Evolutionary conservation across 2,329 filamentous ascomycete genomes (phyloP), one percentile per base, ranked within the genome.

Genomic region (Lachnum nothofagi): DNA sequence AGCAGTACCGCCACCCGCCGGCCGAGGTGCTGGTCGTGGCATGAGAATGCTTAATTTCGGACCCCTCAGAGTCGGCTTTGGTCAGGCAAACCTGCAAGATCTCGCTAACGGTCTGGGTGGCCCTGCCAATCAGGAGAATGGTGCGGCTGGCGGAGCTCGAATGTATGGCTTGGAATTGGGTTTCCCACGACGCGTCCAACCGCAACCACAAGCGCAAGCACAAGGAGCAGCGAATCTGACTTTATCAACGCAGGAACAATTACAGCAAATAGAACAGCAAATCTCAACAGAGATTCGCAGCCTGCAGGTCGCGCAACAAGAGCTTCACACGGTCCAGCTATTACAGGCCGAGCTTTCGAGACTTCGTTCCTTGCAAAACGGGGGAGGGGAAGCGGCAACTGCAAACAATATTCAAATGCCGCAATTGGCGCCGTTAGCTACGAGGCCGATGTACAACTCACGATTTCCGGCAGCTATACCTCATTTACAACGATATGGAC

Each of bases 61-160:
- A 0, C 88, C 88, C 2, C 71, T 93, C 25, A 75, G 86, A 23
- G 71, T 93, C 19, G 87, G 85, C 0, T 87, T 91, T 59, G 72
- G 85, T 67, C 65, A 83, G 68, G 67, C 73, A 17, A 79, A 88
- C 49, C 75, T 88, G 27, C 77, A 82, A 47, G 83, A 88, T 55
- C 71, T 88, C 56, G 82, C 80, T 4, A 79, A 83, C 51, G 79
- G 80, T 52, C 73, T 87, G 57, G 80, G 79, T 35, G 73, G 69
- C 42, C 65, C 62, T 46, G 62, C 64, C 42, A 64, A 51, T 51
- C 72, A 64, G 48, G 65, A 63, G 35, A 63, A 65, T 50, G 53
- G 42, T 39, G 55, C 40, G 33, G 54, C 52, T 29, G 54, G 52
- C 27, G 58, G 49, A 31, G 50, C 63, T 8, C 55, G 65, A 51